Evolutionary conservation across 2,329 filamentous ascomycete species (phyloP), one percentile per base, ranked within the genome.

Genomic region (Pseudogymnoascus sp.): DNA sequence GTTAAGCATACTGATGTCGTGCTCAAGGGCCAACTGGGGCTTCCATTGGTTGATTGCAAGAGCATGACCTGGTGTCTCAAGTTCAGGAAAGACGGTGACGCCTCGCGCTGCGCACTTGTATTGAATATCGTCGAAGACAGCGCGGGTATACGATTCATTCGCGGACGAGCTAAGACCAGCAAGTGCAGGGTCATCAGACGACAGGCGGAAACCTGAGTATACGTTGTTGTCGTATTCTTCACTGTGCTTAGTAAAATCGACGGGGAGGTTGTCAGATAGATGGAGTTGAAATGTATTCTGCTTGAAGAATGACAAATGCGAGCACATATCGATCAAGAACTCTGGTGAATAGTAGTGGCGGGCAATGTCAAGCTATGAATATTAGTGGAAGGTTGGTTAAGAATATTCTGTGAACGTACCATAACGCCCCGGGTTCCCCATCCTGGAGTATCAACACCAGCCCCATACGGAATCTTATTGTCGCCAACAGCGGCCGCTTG

Each of bases 231-330:
- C 46, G 0, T 85, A 74, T 10, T 78, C 72, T 31, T 69, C 65
- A 40, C 75, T 77, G 56, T 84, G 84, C 16, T 78, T 75, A 22
- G 76, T 73, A 1, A 78, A 73, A 37, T 82, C 82, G 46, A 81
- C 78, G 69, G 78, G 78, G 3, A 82, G 72, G 66, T 85, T 85
- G 69, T 86, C 84, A 65, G 79, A 83, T 3, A 84, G 75, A 68
- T 86, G 84, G 16, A 85, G 71, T 50, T 86, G 84, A 61, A 86
- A 81, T 1, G 79, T 79, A 65, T 84, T 85, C 66, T 85, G 79
- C 68, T 86, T 86, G 74, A 84, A 86, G 69, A 82, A 85, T 28
- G 82, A 85, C 65, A 84, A 79, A 70, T 85, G 86, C 0, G 79
- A 77, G 71, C 84, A 86, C 66, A 86, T 73, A n/a, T 85, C 82